Evolutionary conservation across 2,329 filamentous ascomycete species (phyloP).

Genomic region (Apiospora arundinis): DNA sequence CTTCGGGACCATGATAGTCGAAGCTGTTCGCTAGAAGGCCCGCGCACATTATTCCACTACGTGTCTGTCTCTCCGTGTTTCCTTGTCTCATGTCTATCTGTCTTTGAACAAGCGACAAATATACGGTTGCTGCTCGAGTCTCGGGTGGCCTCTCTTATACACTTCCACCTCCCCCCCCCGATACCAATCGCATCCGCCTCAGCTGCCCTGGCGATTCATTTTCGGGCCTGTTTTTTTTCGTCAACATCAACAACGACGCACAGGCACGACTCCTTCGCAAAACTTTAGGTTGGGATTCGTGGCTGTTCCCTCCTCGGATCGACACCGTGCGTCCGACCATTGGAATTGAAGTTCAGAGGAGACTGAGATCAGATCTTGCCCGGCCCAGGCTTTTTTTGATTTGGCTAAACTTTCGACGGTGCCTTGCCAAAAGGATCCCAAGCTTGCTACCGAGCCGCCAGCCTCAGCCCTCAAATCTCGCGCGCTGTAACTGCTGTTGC

Average conservation of each 20-base stretch:
- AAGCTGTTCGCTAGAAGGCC: constrained; percentile 22
- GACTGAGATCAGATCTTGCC: constrained; percentile 17
- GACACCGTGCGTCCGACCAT: constrained; percentile 18
- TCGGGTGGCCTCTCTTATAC: constrained; percentile 2
- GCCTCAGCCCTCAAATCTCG: constrained; percentile 3
- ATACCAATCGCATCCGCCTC: constrained; percentile 9
- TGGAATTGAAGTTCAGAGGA: constrained; percentile 17
- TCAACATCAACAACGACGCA: constrained; percentile 14
- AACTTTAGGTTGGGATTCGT: constrained; percentile 18
- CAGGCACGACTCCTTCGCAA: constrained; percentile 10
- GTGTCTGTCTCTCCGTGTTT: constrained; percentile 19
- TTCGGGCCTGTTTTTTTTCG: neutral
- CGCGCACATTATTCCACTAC: constrained; percentile 20
- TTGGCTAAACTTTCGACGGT: constrained; percentile 18
- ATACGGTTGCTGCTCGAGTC: constrained; percentile 3
- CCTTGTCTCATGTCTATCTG: constrained; percentile 15
- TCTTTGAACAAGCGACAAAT: constrained; percentile 18
- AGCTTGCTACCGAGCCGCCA: constrained; percentile 18
- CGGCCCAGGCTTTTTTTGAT: constrained; percentile 16
- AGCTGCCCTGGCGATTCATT: neutral
- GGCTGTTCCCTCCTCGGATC: constrained; percentile 11
- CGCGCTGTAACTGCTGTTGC: constrained; percentile 6
- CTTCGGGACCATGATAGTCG: constrained; percentile 14
- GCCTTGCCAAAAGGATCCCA: constrained; percentile 18
- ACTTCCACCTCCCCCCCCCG: neutral